phyloP scores from a whole-genome alignment of 148 eudicot species.

The Chenopodium formosanum region DNA sequence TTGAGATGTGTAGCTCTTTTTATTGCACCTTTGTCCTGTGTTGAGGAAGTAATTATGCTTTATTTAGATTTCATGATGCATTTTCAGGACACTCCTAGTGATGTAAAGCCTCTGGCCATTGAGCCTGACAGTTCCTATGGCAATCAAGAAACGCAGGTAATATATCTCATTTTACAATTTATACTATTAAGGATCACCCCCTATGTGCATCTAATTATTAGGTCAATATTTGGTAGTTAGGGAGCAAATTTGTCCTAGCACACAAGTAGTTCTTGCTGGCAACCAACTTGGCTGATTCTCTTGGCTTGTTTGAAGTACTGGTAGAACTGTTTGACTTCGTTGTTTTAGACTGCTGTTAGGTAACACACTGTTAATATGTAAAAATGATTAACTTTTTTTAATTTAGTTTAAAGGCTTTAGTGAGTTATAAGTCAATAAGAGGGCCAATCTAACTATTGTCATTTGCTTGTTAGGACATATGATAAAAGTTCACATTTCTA shows the following conservation, averaged over 20 bases:
- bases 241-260: background rate
- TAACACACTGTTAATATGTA: background rate
- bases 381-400: background rate
- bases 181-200: background rate
- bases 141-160: constrained; percentile 22
- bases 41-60: background rate
- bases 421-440: too few species aligned
- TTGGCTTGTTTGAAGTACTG: too few species aligned
- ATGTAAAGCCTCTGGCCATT: constrained; percentile 27
- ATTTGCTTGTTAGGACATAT: too few species aligned
- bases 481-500: too few species aligned
- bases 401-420: too few species aligned
- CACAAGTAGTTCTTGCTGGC: background rate
- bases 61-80: background rate
- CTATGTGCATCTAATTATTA: background rate
- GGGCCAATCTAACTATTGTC: too few species aligned
- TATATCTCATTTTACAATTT: background rate
- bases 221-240: background rate
- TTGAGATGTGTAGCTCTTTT: background rate
- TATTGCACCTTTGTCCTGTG: background rate
- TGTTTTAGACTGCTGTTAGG: background rate
- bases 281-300: background rate
- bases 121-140: constrained; percentile 19
- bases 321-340: background rate
- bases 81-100: constrained; percentile 31